Percentiles rank a stretch among this genome's conserved stretches.
Conservation (phyloP, 1,284 basidiomycete genomes). For the Trametes pubescens region DNA sequence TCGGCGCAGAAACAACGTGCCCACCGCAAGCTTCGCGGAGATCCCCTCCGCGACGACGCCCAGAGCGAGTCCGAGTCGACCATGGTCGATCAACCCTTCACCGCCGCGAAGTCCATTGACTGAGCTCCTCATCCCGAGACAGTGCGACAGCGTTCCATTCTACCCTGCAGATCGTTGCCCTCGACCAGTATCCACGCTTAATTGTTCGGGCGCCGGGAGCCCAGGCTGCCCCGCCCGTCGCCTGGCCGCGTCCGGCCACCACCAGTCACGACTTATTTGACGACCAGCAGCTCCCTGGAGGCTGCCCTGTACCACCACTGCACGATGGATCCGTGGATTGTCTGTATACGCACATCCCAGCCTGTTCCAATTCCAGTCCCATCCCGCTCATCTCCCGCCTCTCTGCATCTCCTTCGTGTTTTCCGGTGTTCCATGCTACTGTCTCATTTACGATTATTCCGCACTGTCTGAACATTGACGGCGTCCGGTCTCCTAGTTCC, state of each 20-base stretch:
- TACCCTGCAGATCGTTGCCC: not conserved
- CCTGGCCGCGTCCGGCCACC: not conserved
- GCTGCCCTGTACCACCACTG: constrained; percentile 3
- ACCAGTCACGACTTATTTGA: not conserved
- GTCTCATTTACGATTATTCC: constrained; percentile 11
- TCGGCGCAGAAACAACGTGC: constrained; percentile 21
- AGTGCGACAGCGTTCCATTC: not conserved
- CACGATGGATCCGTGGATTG: not conserved
- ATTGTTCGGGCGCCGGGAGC: constrained; percentile 3
- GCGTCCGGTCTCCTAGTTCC: constrained; percentile 1
- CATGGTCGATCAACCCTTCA: constrained; percentile 26
- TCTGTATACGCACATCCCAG: not conserved
- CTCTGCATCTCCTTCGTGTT: not conserved
- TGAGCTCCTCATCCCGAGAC: not conserved
- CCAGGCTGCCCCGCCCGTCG: not conserved
- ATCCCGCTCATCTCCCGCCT: not conserved
- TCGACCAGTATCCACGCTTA: not conserved
- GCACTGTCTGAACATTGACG: constrained; percentile 14
- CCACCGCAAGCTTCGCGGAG: constrained; percentile 23
- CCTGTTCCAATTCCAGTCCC: not conserved
- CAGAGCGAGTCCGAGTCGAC: constrained; percentile 28
- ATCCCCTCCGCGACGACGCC: constrained; percentile 13
- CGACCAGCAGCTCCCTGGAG: not conserved
- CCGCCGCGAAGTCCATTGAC: constrained; percentile 6
- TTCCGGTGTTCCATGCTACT: not conserved